Percentiles rank a stretch among this genome's conserved stretches.
Conservation (phyloP, 2,329 filamentous ascomycete genomes). For the Zasmidium cellare region DNA sequence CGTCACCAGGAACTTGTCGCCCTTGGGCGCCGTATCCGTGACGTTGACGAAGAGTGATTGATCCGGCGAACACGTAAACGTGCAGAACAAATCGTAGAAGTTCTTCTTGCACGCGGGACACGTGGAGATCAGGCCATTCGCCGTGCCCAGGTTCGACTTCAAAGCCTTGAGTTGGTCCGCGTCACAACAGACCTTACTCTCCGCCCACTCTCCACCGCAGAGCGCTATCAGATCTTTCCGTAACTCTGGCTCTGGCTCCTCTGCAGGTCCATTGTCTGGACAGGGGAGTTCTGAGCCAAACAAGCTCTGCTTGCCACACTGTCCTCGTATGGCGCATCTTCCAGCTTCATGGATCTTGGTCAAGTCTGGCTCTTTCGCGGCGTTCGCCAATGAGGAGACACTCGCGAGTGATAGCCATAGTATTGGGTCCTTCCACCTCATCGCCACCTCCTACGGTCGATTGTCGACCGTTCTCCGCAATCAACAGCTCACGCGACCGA, state of each 20-base stretch:
- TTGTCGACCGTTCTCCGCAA: background rate
- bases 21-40: slow-evolving; percentile 67
- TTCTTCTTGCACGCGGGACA: slow-evolving; percentile 98
- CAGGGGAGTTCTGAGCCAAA: slow-evolving; percentile 91
- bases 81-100: slow-evolving; percentile 98
- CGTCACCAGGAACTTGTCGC: slow-evolving; percentile 68
- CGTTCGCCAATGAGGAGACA: background rate
- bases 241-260: slow-evolving; percentile 69
- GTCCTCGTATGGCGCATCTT: slow-evolving; percentile 84
- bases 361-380: slow-evolving; percentile 18
- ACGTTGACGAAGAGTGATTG: slow-evolving; percentile 96
- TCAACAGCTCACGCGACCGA: background rate
- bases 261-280: slow-evolving; percentile 82
- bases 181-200: slow-evolving; percentile 81
- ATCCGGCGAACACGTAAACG: slow-evolving; percentile 95
- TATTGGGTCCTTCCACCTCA: slow-evolving; percentile 5
- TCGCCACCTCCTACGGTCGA: background rate
- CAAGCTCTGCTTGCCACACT: slow-evolving; percentile 87
- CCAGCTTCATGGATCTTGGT: slow-evolving; percentile 69
- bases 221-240: slow-evolving; percentile 78
- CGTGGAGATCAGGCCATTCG: slow-evolving; percentile 83
- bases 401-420: background rate
- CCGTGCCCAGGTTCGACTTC: slow-evolving; percentile 80
- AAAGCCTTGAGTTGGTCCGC: slow-evolving; percentile 79
- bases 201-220: slow-evolving; percentile 83